phyloP scores from a whole-genome alignment of 768 basidiomycete species.

The Lentinula aciculospora region DNA sequence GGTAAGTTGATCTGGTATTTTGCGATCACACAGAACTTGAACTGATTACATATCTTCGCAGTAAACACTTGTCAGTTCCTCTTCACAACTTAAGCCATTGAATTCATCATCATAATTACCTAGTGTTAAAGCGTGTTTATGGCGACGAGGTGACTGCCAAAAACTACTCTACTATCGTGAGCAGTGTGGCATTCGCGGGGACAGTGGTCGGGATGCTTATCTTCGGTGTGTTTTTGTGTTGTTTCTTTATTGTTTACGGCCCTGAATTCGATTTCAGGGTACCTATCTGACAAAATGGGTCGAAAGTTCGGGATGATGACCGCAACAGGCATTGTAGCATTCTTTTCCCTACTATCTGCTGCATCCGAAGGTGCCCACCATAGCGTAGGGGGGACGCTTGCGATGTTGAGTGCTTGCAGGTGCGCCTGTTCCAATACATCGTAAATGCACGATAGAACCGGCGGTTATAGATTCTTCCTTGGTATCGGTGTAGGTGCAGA shows the following conservation, averaged over 20 bases:
- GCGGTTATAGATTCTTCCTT: constrained; percentile 60
- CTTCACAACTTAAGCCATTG: background rate
- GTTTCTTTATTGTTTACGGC: background rate
- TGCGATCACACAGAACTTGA: background rate
- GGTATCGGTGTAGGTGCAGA: constrained; percentile 88
- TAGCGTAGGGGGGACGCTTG: constrained; percentile 62
- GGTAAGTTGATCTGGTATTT: constrained; percentile 38
- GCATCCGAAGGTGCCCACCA: constrained; percentile 76
- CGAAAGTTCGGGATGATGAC: constrained; percentile 89
- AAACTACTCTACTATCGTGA: constrained; percentile 59
- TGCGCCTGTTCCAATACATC: constrained; percentile 19
- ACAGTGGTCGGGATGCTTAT: constrained; percentile 80
- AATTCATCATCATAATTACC: constrained; percentile 7
- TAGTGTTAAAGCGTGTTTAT: constrained; percentile 72
- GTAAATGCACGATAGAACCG: background rate
- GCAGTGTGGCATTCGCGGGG: constrained; percentile 71
- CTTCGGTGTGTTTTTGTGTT: constrained; percentile 46
- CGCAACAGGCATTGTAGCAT: constrained; percentile 75
- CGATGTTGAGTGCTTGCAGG: constrained; percentile 79
- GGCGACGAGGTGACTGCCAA: constrained; percentile 44
- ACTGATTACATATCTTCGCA: constrained; percentile 19
- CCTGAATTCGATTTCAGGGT: constrained; percentile 29
- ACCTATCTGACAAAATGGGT: constrained; percentile 81
- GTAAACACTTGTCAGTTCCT: constrained; percentile 59
- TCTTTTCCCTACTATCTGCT: constrained; percentile 82